phyloP scores from a whole-genome alignment of 805 yeast species.

The Wickerhamomyces kurtzmanii region DNA sequence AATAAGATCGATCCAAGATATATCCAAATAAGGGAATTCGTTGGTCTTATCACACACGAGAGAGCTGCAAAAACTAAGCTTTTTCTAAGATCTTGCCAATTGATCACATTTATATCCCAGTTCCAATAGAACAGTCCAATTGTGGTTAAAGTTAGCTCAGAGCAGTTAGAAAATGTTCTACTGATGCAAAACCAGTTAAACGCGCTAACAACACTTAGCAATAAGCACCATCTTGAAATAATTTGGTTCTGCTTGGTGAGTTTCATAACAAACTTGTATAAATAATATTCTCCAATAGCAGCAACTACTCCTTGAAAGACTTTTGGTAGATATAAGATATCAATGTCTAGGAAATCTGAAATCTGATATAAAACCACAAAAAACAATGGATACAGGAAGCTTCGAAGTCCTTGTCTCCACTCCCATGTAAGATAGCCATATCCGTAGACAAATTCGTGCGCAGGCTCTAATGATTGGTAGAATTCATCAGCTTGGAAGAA shows the following conservation, averaged over 20 bases:
- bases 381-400: conserved; percentile 71
- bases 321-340: conserved; percentile 49
- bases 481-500: conserved; percentile 96
- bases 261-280: conserved; percentile 36
- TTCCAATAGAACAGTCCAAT: conserved; percentile 68
- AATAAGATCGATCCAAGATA: conserved; percentile 34
- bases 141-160: conserved; percentile 66
- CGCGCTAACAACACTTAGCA: conserved; percentile 48
- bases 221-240: conserved; percentile 32
- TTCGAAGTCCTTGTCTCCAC: conserved; percentile 70
- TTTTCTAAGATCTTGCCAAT: conserved; percentile 14
- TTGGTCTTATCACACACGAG: conserved; percentile 74
- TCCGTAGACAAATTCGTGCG: conserved; percentile 64
- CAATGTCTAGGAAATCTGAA: conserved; percentile 22
- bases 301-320: conserved; percentile 61
- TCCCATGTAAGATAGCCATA: conserved; percentile 93
- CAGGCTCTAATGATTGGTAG: conserved; percentile 91
- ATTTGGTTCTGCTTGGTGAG: conserved; percentile 19
- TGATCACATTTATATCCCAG: conserved; percentile 28
- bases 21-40: conserved; percentile 73
- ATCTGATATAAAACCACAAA: conserved; percentile 39
- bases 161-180: conserved; percentile 76
- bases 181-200: conserved; percentile 79
- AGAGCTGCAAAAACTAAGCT: conserved; percentile 45
- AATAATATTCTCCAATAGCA: conserved; percentile 57